Evolutionary conservation across 768 basidiomycete genomes (phyloP), one percentile per base, ranked within the genome.

Genomic region (Lactarius hengduanensis): DNA sequence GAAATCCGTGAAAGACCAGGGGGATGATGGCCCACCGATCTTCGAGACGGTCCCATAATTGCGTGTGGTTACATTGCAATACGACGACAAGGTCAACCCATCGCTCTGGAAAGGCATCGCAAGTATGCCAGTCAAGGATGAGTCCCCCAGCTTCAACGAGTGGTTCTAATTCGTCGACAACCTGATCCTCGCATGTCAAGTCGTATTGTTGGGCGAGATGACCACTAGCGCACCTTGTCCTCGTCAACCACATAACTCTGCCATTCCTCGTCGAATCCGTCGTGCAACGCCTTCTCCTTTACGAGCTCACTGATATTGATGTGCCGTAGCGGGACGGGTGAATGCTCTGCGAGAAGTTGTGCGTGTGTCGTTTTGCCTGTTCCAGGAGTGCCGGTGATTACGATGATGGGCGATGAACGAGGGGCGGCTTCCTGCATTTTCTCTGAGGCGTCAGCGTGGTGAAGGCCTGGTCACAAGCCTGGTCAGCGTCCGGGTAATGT

Each of bases 71-170:
- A 72, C 96, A 98, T 13, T 89, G 86, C 9, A 98, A 79, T 40
- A 98, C 95, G 45, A 98, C 88, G 57, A 97, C 95, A 36, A 98
- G 83, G 78, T 99, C 97, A 28, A 91, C 82, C 97, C 97, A 98
- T 64, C 96, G 85, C 77, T 99, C 95, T 0, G 97, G 97, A 71
- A 96, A 99, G 41, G 88, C 77, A 68, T 94, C 94, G 77, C 93
- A 95, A 26, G 91, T 91, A 74, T 97, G 94, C 93, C 95, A 96
- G 77, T 97, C 94, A 34, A 97, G 87, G 63, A 97, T 86, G 68
- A 95, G 78, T 18, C 65, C 65, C 20, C 92, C 95, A 54, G 77
- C 79, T 0, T 82, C 77, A 0, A 83, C 84, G 32, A 90, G 72
- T 0, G 87, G 83, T 75, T 97, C 94, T 30, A 98, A 81, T 74